phyloP scores from a whole-genome alignment of 2,329 filamentous ascomycete species.

The Monosporascus sp. region DNA sequence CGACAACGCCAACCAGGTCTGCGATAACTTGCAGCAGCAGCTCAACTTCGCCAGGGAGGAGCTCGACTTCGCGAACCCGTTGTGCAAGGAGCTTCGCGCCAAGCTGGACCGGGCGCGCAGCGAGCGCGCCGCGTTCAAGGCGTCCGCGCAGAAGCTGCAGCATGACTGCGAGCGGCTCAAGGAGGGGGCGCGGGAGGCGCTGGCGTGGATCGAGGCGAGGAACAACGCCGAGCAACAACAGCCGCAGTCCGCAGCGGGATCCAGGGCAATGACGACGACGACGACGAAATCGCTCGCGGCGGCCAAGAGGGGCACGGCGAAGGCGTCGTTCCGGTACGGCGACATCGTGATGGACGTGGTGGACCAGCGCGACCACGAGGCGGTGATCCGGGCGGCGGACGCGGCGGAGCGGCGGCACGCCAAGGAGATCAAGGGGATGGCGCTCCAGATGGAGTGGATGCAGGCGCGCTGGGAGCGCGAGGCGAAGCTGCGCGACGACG shows the following conservation, averaged over 20 bases:
- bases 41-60: slow-evolving; percentile 17
- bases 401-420: slow-evolving; percentile 63
- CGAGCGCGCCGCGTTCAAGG: slow-evolving; percentile 53
- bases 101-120: slow-evolving; percentile 67
- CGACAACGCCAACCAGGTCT: slow-evolving; percentile 45
- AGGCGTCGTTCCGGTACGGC: slow-evolving; percentile 30
- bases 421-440: slow-evolving; percentile 74
- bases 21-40: slow-evolving; percentile 31
- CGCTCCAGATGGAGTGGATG: slow-evolving; percentile 88
- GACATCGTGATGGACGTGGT: slow-evolving; percentile 47
- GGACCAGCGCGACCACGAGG: slow-evolving; percentile 30
- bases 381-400: slow-evolving; percentile 52
- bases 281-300: slow-evolving; percentile 8
- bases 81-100: slow-evolving; percentile 45
- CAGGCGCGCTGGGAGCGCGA: slow-evolving; percentile 76
- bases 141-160: slow-evolving; percentile 49
- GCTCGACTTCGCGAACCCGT: slow-evolving; percentile 15
- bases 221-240: slow-evolving; percentile 10
- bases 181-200: slow-evolving; percentile 31
- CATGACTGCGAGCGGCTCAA: slow-evolving; percentile 44
- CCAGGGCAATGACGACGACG: slow-evolving; percentile 7
- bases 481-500: slow-evolving; percentile 69
- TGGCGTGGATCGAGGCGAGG: slow-evolving; percentile 28
- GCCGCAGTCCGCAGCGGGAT: slow-evolving; percentile 15
- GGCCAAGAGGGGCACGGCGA: slow-evolving; percentile 14